Conservation (phyloP, 257 asterid genomes). For the Ocimum tenuiflorum region DNA sequence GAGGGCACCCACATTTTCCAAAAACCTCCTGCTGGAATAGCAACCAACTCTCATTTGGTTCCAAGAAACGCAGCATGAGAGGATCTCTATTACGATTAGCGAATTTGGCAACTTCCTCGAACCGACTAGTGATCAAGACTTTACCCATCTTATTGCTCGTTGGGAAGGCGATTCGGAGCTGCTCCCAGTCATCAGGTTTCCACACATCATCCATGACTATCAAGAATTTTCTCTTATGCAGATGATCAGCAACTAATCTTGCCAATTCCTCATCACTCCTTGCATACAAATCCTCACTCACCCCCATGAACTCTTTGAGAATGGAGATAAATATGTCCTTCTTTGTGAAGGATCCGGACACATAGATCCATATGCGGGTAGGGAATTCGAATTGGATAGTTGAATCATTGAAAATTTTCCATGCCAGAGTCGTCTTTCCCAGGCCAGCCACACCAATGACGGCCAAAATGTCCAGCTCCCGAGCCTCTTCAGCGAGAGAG, state of each 20-base stretch:
- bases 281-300: not conserved
- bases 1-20: conserved; percentile 6
- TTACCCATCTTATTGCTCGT: conserved; percentile 10
- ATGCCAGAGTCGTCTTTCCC: conserved; percentile 28
- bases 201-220: conserved; percentile 33
- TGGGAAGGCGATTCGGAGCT: conserved; percentile 21
- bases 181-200: conserved; percentile 14
- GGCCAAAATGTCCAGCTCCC: conserved; percentile 6
- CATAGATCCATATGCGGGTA: conserved; percentile 19
- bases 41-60: conserved; percentile 12
- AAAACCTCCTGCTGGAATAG: conserved; percentile 25
- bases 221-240: conserved; percentile 12
- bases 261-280: not conserved
- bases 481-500: too few relatives aligned
- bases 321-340: not conserved
- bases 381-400: conserved; percentile 5
- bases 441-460: conserved; percentile 28
- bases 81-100: conserved; percentile 7
- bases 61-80: conserved; percentile 16
- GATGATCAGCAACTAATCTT: not conserved
- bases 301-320: not conserved
- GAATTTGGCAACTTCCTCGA: conserved; percentile 7
- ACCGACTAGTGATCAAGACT: conserved; percentile 32
- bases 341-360: conserved; percentile 12
- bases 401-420: conserved; percentile 12